Percentiles rank a stretch among this genome's conserved stretches.
phyloP scores from a whole-genome alignment of 495 filamentous ascomycete genomes.

The Penicillium ucsense region DNA sequence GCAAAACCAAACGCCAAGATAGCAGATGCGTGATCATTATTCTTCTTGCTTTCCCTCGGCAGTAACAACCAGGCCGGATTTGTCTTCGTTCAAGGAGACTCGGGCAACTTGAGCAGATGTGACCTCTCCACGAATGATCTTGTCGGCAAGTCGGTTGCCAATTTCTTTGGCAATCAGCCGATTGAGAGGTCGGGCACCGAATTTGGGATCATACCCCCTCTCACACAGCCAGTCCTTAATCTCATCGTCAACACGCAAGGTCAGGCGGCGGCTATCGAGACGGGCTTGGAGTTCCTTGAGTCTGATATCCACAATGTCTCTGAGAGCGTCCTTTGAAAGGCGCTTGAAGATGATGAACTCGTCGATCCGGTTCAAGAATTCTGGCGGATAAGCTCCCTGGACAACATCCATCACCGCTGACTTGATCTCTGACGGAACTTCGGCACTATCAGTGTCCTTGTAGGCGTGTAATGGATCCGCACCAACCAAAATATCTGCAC shows the following conservation, averaged over 20 bases:
- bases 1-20: background rate
- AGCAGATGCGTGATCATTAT: conserved; percentile 3
- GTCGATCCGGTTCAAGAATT: conserved; percentile 94
- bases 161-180: conserved; percentile 81
- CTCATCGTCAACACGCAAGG: conserved; percentile 55
- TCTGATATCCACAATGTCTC: conserved; percentile 91
- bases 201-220: conserved; percentile 80
- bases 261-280: conserved; percentile 81
- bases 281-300: conserved; percentile 73
- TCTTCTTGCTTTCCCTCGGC: conserved; percentile 10
- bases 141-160: conserved; percentile 78
- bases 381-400: conserved; percentile 64
- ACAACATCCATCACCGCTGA: conserved; percentile 86
- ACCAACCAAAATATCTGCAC: conserved; percentile 39
- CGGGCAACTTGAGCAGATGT: conserved; percentile 61
- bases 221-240: conserved; percentile 81
- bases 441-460: conserved; percentile 47
- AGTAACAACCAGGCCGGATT: conserved; percentile 24
- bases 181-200: conserved; percentile 89
- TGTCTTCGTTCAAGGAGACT: conserved; percentile 49
- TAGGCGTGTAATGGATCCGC: conserved; percentile 29
- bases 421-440: conserved; percentile 61
- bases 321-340: conserved; percentile 63
- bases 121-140: conserved; percentile 80
- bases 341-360: conserved; percentile 94